phyloP scores from a whole-genome alignment of 352 stramenopile species.

The Phytophthora sojae region DNA sequence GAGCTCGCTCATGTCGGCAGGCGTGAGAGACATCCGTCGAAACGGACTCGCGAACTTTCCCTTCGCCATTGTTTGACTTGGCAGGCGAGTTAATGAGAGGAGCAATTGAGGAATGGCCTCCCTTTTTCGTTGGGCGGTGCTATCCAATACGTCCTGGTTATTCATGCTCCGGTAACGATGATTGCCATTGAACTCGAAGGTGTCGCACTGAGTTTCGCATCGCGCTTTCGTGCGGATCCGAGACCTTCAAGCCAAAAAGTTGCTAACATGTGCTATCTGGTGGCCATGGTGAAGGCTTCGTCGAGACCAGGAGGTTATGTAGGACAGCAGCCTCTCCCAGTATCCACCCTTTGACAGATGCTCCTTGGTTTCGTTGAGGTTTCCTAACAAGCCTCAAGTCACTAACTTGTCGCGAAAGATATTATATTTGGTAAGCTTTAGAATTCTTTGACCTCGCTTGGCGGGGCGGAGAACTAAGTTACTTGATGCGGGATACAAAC shows the following conservation, averaged over 20 bases:
- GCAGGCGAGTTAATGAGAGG: not conserved
- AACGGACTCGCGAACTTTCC: slow-evolving; percentile 34
- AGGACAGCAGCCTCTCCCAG: slow-evolving; percentile 12
- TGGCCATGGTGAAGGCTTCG: not conserved
- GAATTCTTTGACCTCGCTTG: not conserved
- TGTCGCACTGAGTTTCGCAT: slow-evolving; percentile 17
- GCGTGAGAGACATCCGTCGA: slow-evolving; percentile 21
- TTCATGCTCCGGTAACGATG: slow-evolving; percentile 1
- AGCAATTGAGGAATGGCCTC: slow-evolving; percentile 9
- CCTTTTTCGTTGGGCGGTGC: slow-evolving; percentile 7
- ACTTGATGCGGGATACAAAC: slow-evolving; percentile 85
- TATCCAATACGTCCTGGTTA: not conserved
- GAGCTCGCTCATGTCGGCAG: slow-evolving; percentile 26
- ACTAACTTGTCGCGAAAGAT: slow-evolving; percentile 14
- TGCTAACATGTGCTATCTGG: slow-evolving; percentile 6
- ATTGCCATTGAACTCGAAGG: slow-evolving; percentile 14
- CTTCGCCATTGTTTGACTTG: slow-evolving; percentile 7
- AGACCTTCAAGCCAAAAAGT: slow-evolving; percentile 15
- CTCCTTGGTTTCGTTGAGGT: not conserved
- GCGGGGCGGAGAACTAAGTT: slow-evolving; percentile 8
- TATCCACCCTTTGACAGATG: not conserved
- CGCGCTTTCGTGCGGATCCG: slow-evolving; percentile 14
- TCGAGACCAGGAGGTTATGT: not conserved
- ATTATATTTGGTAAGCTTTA: slow-evolving; percentile 22
- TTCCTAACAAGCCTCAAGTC: slow-evolving; percentile 8